These are phyloP conservation scores for Nemania diffusa DNA, from an alignment of 2,329 filamentous ascomycete species.

Conservation along the genomic window DNA sequence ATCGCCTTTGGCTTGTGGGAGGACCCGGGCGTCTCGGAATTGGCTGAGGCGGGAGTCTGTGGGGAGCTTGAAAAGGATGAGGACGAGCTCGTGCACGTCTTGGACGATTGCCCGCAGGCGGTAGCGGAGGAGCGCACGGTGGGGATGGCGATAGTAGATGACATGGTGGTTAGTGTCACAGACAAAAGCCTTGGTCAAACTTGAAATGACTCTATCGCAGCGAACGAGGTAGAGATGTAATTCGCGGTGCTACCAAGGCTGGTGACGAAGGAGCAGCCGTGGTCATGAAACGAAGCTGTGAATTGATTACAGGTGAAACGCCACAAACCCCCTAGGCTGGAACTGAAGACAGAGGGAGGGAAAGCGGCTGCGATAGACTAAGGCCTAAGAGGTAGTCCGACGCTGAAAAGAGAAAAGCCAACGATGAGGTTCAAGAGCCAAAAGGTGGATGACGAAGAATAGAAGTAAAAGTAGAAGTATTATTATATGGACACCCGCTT, in stretches of 20 bases:
- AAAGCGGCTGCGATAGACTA: constrained; percentile 3
- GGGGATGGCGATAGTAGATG: constrained; percentile 77
- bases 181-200: not conserved
- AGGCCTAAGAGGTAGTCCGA: not conserved
- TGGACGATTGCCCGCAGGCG: constrained; percentile 54
- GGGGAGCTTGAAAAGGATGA: constrained; percentile 69
- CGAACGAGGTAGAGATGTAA: constrained; percentile 1
- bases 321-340: constrained; percentile 14
- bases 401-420: constrained; percentile 11
- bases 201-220: constrained; percentile 10
- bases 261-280: constrained; percentile 10
- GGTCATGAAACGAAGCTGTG: constrained; percentile 32
- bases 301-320: constrained; percentile 28
- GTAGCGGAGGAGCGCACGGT: constrained; percentile 53
- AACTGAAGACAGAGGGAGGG: constrained; percentile 11
- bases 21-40: constrained; percentile 55
- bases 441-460: constrained; percentile 15
- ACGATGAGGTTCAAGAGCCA: constrained; percentile 3
- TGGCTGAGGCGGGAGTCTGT: constrained; percentile 56
- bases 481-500: constrained; percentile 13
- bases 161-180: constrained; percentile 58
- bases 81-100: constrained; percentile 62
- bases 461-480: constrained; percentile 25
- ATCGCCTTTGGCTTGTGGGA: constrained; percentile 55
- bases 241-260: constrained; percentile 20